Base-by-base conservation (phyloP, 192 early-diverging fungal species). In the Podila epigama region DNA sequence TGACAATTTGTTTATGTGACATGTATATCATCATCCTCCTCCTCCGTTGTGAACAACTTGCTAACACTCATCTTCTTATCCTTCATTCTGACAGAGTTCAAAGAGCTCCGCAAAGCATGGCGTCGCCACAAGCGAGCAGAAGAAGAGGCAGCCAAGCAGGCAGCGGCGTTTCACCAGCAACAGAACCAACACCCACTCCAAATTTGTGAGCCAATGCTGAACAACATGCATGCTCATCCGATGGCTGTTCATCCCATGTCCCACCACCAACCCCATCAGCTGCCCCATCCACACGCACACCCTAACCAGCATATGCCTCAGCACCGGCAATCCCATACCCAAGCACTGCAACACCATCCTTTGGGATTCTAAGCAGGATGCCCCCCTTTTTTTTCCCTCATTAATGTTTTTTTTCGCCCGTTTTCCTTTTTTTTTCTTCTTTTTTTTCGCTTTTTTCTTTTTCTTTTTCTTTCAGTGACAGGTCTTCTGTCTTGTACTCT, bases 21-120 rank as follows among this genome's bases (percentile, higher is more conserved):
- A 22, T 22, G 0, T 2, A 31, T 25, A 18, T 22, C 32, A 12
- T 10, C 11, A 16, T 15, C 28, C 6, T n/a, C 56, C 32, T 48
- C 35, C 4, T 55, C 29, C 29, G 55, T 53, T 51, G 5, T n/a
- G 18, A 41, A 41, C 4, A 41, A 18, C 40, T 44, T 44, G 15
- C 5, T 6, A 44, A 18, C 15, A 55, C 27, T 31, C 18, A 58
- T 18, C 18, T 53, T 34, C 42, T 27, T 51, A 32, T 58, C 36
- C 50, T 40, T 50, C 42, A 53, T 50, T 9, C 40, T 29, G 42
- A 80, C 69, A 84, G 86, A 88, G 66, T 88, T 88, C 60, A 88
- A 88, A 75, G 86, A 88, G 40, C 82, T 85, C 40, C 75, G 86
- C 25, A 85, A 88, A 52, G 78, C 79, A 54, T 88, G 86, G 86